Evolutionary conservation across 306 rosid genomes (phyloP).

Genomic region (Cucurbita pepo): DNA sequence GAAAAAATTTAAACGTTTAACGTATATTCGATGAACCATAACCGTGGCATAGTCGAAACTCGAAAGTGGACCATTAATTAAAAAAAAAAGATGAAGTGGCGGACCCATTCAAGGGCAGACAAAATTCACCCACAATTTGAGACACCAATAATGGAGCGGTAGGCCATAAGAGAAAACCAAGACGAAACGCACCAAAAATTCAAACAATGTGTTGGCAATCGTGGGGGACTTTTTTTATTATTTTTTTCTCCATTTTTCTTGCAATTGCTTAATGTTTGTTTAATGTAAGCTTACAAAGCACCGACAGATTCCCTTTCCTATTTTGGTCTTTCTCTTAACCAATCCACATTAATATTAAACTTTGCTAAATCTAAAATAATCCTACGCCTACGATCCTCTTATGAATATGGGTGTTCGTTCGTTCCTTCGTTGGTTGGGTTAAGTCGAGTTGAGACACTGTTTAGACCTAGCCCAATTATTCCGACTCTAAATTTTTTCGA

Average conservation of each 20-base stretch:
- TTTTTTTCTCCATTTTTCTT: neutral
- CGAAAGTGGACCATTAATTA: conserved; percentile 16
- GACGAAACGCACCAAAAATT: neutral
- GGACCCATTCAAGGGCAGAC: conserved; percentile 13
- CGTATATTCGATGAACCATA: neutral
- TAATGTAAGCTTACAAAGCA: neutral
- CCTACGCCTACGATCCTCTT: neutral
- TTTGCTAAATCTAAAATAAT: neutral
- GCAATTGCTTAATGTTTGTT: neutral
- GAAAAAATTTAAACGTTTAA: neutral
- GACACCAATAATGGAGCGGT: neutral
- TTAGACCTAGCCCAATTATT: too few species aligned
- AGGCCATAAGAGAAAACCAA: neutral
- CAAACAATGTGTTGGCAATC: conserved; percentile 4
- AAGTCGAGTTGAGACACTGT: too few species aligned
- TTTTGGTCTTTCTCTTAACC: conserved; percentile 2
- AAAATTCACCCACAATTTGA: conserved; percentile 10
- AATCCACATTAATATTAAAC: neutral
- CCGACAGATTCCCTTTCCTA: conserved; percentile 6
- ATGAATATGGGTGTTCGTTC: neutral
- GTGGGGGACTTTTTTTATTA: neutral
- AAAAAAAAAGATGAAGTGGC: neutral
- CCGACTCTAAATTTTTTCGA: too few species aligned
- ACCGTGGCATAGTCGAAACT: neutral
- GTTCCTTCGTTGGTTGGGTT: too few species aligned